These are phyloP conservation scores for Trematosphaeria pertusa DNA, from an alignment of 2,329 filamentous ascomycete species.

Conservation along the genomic window DNA sequence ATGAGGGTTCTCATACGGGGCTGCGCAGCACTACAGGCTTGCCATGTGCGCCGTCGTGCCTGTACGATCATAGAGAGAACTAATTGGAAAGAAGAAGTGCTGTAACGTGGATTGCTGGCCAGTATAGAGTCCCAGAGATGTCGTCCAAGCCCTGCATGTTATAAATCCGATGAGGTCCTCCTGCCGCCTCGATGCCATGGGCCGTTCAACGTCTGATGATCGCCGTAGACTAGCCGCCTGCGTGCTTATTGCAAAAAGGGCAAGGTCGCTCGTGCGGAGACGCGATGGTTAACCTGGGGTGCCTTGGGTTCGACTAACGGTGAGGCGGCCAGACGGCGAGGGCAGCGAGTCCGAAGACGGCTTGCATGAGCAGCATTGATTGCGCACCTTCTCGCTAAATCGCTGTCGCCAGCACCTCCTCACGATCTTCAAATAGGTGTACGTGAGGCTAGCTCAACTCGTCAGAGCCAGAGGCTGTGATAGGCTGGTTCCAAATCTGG, in stretches of 20 bases:
- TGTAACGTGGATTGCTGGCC: constrained; percentile 5
- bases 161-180: constrained; percentile 12
- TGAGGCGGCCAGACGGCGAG: constrained; percentile 5
- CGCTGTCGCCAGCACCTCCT: constrained; percentile 11
- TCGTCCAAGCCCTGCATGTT: constrained; percentile 10
- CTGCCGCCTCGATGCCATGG: constrained; percentile 13
- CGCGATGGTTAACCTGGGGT: constrained; percentile 2
- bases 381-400: constrained; percentile 14
- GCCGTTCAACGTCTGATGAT: constrained; percentile 25
- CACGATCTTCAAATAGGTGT: constrained; percentile 19
- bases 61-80: constrained; percentile 13
- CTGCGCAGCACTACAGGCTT: constrained; percentile 15
- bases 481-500: constrained; percentile 12
- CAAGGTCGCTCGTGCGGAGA: constrained; percentile 17
- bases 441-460: constrained; percentile 18
- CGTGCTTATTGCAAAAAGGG: constrained; percentile 20
- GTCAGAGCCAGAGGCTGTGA: constrained; percentile 6
- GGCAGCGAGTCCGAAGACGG: constrained; percentile 4
- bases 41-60: constrained; percentile 12
- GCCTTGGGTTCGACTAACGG: not conserved
- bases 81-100: constrained; percentile 7
- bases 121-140: constrained; percentile 1
- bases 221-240: constrained; percentile 13
- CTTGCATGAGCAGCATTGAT: constrained; percentile 19
- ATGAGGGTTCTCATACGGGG: constrained; percentile 6